Evolutionary conservation across 1,284 basidiomycete genomes (phyloP).

Genomic region (Puccinia horiana): DNA sequence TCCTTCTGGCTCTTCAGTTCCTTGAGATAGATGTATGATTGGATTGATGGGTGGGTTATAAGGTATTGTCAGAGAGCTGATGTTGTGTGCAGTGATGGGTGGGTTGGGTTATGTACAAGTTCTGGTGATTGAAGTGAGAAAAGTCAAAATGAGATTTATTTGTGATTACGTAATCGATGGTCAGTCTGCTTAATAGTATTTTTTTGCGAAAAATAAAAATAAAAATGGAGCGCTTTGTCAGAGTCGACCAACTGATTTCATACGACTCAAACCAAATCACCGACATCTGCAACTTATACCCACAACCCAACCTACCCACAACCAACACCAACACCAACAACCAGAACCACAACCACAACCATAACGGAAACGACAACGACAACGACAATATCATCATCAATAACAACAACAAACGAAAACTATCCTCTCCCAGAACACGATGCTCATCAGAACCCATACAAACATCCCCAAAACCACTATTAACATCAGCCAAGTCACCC

Average conservation of each 20-base stretch:
- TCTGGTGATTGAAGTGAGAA: too few species aligned
- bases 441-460: neutral
- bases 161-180: too few species aligned
- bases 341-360: neutral
- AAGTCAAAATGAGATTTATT: too few species aligned
- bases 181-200: too few species aligned
- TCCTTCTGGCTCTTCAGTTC: too few species aligned
- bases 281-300: neutral
- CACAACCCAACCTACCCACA: neutral
- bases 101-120: too few species aligned
- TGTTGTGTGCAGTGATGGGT: too few species aligned
- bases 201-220: neutral
- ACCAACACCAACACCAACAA: neutral
- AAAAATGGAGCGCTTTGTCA: neutral
- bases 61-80: too few species aligned
- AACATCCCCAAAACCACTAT: neutral
- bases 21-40: too few species aligned
- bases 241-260: neutral
- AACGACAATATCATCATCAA: too few species aligned
- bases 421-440: neutral
- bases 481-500: conserved; percentile 2
- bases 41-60: too few species aligned
- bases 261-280: neutral
- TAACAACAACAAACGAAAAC: neutral
- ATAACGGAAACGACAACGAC: neutral